Conservation (phyloP, 257 asterid species). For the Solanum peruvianum region DNA sequence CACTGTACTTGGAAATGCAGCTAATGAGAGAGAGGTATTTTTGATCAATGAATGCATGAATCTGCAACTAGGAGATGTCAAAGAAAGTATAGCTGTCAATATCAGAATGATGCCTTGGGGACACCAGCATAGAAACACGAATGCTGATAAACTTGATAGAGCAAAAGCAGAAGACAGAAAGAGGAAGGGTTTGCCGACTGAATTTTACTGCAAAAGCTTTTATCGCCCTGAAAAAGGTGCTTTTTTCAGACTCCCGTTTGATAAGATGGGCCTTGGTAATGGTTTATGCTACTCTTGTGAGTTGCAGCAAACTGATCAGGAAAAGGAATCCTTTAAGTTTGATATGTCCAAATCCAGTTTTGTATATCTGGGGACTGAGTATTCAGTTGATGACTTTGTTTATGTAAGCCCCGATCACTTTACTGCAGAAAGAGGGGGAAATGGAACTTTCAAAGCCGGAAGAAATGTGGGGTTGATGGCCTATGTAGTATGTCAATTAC, state of each 20-base stretch:
- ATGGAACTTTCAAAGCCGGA: slow-evolving; percentile 61
- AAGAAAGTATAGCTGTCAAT: slow-evolving; percentile 31
- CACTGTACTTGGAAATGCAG: slow-evolving; percentile 85
- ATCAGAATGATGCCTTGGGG: slow-evolving; percentile 72
- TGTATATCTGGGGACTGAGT: slow-evolving; percentile 45
- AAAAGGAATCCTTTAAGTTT: slow-evolving; percentile 29
- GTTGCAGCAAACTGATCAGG: slow-evolving; percentile 25
- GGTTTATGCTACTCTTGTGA: slow-evolving; percentile 71
- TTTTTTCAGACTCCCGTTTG: slow-evolving; percentile 50
- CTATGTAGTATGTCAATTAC: slow-evolving; percentile 61
- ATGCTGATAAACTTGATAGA: slow-evolving; percentile 61
- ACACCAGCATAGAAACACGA: slow-evolving; percentile 64
- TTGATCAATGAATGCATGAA: slow-evolving; percentile 67
- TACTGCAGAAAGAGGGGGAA: slow-evolving; percentile 36
- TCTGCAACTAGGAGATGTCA: slow-evolving; percentile 47
- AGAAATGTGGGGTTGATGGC: slow-evolving; percentile 90
- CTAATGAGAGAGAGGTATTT: slow-evolving; percentile 76
- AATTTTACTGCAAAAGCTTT: slow-evolving; percentile 80
- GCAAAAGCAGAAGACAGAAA: slow-evolving; percentile 77
- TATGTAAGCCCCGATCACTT: slow-evolving; percentile 63
- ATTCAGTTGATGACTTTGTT: slow-evolving; percentile 51
- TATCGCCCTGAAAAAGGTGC: slow-evolving; percentile 90
- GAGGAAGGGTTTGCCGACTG: slow-evolving; percentile 53
- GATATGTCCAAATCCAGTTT: slow-evolving; percentile 44
- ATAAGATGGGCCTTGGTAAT: slow-evolving; percentile 67